Base-by-base conservation (phyloP, 1,139 yeast genomes). In the Diutina pseudorugosa region DNA sequence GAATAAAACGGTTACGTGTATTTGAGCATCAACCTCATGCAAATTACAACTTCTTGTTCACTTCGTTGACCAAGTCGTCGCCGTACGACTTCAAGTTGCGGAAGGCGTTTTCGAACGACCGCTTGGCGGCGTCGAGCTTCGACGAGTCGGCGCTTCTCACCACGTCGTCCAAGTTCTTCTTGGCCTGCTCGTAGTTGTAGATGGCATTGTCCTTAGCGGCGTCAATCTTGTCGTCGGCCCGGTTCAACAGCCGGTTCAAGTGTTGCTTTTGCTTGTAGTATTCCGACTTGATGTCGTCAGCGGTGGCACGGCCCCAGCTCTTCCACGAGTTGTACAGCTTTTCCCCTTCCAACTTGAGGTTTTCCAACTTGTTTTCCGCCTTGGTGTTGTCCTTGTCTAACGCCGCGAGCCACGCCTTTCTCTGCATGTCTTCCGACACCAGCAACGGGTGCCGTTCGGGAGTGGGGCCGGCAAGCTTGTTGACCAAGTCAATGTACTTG, bases 401-500 rank as follows among this genome's bases (percentile, higher is more conserved):
- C 12, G 49, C 27, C 19, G 49, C 49, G 8, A 45, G 27, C 49
- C 49, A 45, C 40, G 36, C 19, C 49, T 45, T 45, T 14, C 21
- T 16, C n/a, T 18, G 25, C 36, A 45, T n/a, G 20, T 45, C 49
- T 16, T 45, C 49, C 21, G 40, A 27, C 19, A 27, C 36, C 30
- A 33, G 27, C n/a, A 45, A 45, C 20, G 49, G 49, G 40, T 19
- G 49, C 6, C 27, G 23, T 3, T 27, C 49, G 40, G 27, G 18
- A 18, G 40, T 14, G 16, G 36, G 19, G 21, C 49, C 49, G n/a
- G 40, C 49, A 8, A 45, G 20, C 49, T 45, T 45, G 40, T 45
- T 45, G 40, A 45, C 40, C n/a, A 27, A n/a, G 36, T 14, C 49
- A 27, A 45, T 23, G 30, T 45, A 45, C 49, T 45, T 45, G 40